A percentile compares a stretch with the other conserved stretches of the same genome.
Evolutionary conservation across 495 filamentous ascomycete species (phyloP).

Genomic region (Annulohypoxylon stygium): DNA sequence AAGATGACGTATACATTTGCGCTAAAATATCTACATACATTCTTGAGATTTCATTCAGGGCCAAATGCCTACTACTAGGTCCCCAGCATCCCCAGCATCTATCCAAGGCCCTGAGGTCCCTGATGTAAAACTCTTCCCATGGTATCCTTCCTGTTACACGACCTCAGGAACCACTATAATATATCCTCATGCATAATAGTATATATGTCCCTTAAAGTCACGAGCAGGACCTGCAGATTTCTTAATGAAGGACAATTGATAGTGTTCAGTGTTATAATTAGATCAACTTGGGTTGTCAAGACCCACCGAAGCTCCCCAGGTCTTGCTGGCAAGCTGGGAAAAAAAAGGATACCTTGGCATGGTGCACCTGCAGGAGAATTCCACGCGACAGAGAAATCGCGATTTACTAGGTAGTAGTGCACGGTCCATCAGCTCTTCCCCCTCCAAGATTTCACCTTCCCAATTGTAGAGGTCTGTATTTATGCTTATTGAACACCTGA

Average conservation of each 20-base stretch:
- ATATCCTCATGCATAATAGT: constrained; percentile 8
- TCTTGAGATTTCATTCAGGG: not conserved
- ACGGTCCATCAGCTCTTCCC: constrained; percentile 18
- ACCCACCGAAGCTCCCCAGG: constrained; percentile 37
- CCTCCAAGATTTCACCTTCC: not conserved
- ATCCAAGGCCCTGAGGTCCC: not conserved
- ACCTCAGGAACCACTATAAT: not conserved
- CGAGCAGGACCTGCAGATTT: constrained; percentile 7
- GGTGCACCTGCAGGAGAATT: constrained; percentile 27
- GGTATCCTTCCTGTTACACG: not conserved
- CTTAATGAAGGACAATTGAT: constrained; percentile 5
- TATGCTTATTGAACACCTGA: not conserved
- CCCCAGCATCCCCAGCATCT: not conserved
- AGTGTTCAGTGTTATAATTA: constrained; percentile 32
- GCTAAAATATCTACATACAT: constrained; percentile 10
- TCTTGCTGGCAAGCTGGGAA: constrained; percentile 19
- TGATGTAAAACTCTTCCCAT: not conserved
- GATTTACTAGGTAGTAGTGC: constrained; percentile 19
- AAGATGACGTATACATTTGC: constrained; percentile 40
- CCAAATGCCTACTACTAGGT: not conserved
- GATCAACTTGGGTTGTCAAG: constrained; percentile 22
- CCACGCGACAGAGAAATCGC: constrained; percentile 27
- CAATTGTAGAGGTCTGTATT: not conserved
- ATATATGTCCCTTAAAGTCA: constrained; percentile 3
- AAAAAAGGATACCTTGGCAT: constrained; percentile 16